These are phyloP conservation scores for Bretschneidera sinensis DNA, from an alignment of 345 rosid genomes.

Conservation along the genomic window DNA sequence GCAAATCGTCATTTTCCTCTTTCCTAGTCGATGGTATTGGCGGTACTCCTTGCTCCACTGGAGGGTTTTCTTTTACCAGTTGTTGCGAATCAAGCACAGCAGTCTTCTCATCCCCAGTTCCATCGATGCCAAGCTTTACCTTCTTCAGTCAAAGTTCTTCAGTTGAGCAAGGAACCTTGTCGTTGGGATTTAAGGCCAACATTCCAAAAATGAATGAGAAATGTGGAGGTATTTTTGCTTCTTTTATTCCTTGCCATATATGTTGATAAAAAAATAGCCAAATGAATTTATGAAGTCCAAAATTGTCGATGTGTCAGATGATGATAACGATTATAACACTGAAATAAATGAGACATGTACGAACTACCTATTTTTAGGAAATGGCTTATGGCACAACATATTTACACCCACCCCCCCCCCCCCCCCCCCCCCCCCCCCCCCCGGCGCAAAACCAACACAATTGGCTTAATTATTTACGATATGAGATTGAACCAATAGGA, in stretches of 20 bases:
- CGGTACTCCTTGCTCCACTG: slow-evolving; percentile 25
- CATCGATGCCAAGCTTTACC: slow-evolving; percentile 66
- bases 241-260: background rate
- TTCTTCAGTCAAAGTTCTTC: slow-evolving; percentile 46
- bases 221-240: slow-evolving; percentile 33
- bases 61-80: slow-evolving; percentile 54
- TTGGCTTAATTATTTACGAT: no score
- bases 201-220: slow-evolving; percentile 21
- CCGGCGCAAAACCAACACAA: no score
- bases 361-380: no score
- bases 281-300: no score
- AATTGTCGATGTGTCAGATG: no score
- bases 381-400: no score
- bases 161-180: slow-evolving; percentile 17
- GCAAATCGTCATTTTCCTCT: slow-evolving; percentile 59
- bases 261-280: no score
- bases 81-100: slow-evolving; percentile 30
- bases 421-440: no score
- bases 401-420: no score
- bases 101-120: slow-evolving; percentile 36
- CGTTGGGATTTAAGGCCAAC: background rate
- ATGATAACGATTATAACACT: no score
- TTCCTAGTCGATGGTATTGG: slow-evolving; percentile 31
- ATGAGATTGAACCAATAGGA: no score
- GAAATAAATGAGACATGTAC: no score